Base-by-base conservation (phyloP, 441 rosid genomes). In the Codiaeum variegatum region DNA sequence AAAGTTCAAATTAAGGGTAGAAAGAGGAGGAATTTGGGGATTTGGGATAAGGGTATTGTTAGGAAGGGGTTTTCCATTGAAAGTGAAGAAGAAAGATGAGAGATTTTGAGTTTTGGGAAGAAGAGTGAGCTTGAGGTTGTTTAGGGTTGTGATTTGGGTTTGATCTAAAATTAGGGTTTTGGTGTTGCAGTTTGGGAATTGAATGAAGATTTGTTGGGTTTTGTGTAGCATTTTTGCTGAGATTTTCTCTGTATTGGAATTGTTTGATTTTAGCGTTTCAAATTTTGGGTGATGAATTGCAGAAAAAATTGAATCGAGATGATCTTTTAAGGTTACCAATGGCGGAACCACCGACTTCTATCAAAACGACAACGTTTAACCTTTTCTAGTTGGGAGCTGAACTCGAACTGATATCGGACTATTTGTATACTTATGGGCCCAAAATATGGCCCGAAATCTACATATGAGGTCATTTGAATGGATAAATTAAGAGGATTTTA, bases 41-140 rank as follows among this genome's bases (percentile, higher is more conserved):
- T 75, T 73, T 26, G 69, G 74, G 61, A 88, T 73, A 26, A 71
- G 80, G 44, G 85, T 76, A 12, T 86, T 85, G 61, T 79, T 88
- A n/a, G 79, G 58, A 7, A 92, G 79, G 59, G 80, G 77, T 64
- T 87, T 88, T 2, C 96, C 97, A 63, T 91, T 84, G 49, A 86
- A 70, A 40, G 86, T 62, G 73, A 92, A 78, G 78, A 73, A 90
- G 74, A 83, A 85, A 51, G 86, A 83, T 0, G 88, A 71, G 62
- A 62, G 77, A 44, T 38, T 63, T 38, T 23, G 76, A 5, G 61
- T 7, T 31, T n/a, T 4, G 16, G 81, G 76, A 46, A 82, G 61
- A 73, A 89, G 76, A 65, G 81, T 76, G n/a, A 82, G 85, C 75
- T 82, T 87, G 69, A 92, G 83, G 67, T 29, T 77, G 31, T 74